Evolutionary conservation across 441 rosid genomes (phyloP), one percentile per base, ranked within the genome.

Genomic region (Erodium texanum): DNA sequence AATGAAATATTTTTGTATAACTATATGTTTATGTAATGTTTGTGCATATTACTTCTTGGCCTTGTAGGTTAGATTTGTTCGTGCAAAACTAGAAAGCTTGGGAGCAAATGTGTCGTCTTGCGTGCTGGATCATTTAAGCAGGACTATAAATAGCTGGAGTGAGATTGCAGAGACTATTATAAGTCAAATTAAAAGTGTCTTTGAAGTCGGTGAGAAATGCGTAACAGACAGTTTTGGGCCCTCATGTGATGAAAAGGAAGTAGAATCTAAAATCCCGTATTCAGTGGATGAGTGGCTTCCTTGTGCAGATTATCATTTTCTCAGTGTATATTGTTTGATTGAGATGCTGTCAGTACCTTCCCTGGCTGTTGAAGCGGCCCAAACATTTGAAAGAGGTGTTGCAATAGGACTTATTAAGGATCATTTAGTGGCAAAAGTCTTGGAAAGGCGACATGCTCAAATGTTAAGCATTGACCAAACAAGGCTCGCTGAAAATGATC

Each of bases 41-140:
- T 27, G 34, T 24, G 14, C 32, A 23, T 20, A 62, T 27, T 23
- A 62, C 62, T 22, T 24, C 19, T 62, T 24, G 38, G 16, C 38
- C 65, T 62, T 27, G 38, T 62, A 62, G 65, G 65, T 62, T 27
- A 62, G 20, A 62, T 24, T 62, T 62, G 65, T 62, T 62, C 41
- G 38, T 62, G 32, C 65, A 62, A 62, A 29, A n/a, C 65, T 62
- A 62, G 38, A 62, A 62, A 62, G 10, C 19, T 62, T 62, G 34
- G 38, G 65, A 2, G 65, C 19, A 27, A 24, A 62, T 24, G 16
- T 62, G n/a, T 62, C 65, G 24, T 62, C 65, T 27, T 62, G 19
- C 5, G 38, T 24, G 65, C 38, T 62, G 34, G 65, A 62, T 62
- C 16, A 24, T 27, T 27, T 62, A 24, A 62, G 65, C 16, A 62